These are phyloP conservation scores for Anthracocystis panici-leucophaei DNA, from an alignment of 1,284 basidiomycete species.

Conservation along the genomic window DNA sequence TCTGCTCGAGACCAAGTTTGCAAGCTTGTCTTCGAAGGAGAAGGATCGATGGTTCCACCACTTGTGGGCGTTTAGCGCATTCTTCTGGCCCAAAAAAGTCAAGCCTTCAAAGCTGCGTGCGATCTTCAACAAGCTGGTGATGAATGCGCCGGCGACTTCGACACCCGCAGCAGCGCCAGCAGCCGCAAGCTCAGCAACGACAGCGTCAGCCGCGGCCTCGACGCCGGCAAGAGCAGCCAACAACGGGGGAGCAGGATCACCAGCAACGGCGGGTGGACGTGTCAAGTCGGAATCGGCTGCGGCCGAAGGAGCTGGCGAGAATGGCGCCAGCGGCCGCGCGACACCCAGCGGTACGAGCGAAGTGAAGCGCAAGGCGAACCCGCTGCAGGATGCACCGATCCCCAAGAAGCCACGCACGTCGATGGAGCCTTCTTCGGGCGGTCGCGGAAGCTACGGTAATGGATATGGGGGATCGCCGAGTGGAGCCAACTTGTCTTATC, in stretches of 20 bases:
- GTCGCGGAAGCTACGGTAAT: slow-evolving; percentile 32
- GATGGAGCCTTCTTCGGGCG: slow-evolving; percentile 34
- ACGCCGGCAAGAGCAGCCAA: slow-evolving; percentile 7
- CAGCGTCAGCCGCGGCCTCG: slow-evolving; percentile 2
- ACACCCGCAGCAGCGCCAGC: slow-evolving; percentile 14
- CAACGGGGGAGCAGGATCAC: slow-evolving; percentile 25
- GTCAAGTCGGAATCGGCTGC: slow-evolving; percentile 32
- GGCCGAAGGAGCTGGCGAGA: slow-evolving; percentile 22
- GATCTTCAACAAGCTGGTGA: slow-evolving; percentile 62
- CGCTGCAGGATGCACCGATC: slow-evolving; percentile 50
- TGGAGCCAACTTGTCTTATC: slow-evolving; percentile 24
- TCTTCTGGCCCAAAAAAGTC: slow-evolving; percentile 94
- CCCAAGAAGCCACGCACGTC: slow-evolving; percentile 56
- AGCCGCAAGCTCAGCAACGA: not conserved
- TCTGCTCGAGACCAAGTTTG: slow-evolving; percentile 79
- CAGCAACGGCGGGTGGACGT: slow-evolving; percentile 8
- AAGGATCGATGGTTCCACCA: slow-evolving; percentile 89
- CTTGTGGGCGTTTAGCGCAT: slow-evolving; percentile 85
- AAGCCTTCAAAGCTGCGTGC: slow-evolving; percentile 60
- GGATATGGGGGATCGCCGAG: slow-evolving; percentile 29
- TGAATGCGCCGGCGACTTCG: slow-evolving; percentile 37
- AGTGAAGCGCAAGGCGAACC: slow-evolving; percentile 45
- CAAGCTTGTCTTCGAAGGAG: slow-evolving; percentile 79
- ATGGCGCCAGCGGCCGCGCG: slow-evolving; percentile 14
- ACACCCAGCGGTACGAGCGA: slow-evolving; percentile 18